Percentiles rank a stretch among this genome's conserved stretches.
phyloP scores from a whole-genome alignment of 2,329 filamentous ascomycete species.

The Beauveria medogensis region DNA sequence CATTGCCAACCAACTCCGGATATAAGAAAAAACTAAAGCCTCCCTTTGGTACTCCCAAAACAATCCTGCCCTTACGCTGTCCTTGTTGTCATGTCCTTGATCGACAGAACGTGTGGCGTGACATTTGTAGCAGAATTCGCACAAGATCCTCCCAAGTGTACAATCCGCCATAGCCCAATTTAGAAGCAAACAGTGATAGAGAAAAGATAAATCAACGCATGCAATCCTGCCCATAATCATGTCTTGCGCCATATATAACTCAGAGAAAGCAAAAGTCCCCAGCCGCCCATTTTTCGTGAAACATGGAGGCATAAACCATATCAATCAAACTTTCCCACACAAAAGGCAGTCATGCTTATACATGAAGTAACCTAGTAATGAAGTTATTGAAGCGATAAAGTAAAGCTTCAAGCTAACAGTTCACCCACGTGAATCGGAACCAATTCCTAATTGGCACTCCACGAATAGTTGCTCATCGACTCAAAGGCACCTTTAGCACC shows the following conservation, averaged over 20 bases:
- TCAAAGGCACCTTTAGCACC: conserved; percentile 37
- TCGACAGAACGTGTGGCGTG: not conserved
- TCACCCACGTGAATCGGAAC: not conserved
- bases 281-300: conserved; percentile 8
- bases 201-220: conserved; percentile 4
- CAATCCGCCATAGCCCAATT: not conserved
- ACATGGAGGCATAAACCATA: not conserved
- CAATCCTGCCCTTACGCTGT: conserved; percentile 2
- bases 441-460: conserved; percentile 39
- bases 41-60: not conserved
- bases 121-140: not conserved
- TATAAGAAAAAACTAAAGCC: not conserved
- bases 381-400: not conserved
- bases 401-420: conserved; percentile 10
- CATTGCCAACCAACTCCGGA: conserved; percentile 8
- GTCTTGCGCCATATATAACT: not conserved
- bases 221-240: not conserved
- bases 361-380: not conserved
- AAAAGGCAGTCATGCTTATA: not conserved
- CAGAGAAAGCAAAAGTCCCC: conserved; percentile 10
- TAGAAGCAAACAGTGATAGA: conserved; percentile 1
- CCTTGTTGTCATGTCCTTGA: not conserved
- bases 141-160: not conserved
- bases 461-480: conserved; percentile 48
- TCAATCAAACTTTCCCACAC: not conserved